Evolutionary conservation across 192 early-diverging fungal species (phyloP).

Genomic region (Coemansia brasiliensis): DNA sequence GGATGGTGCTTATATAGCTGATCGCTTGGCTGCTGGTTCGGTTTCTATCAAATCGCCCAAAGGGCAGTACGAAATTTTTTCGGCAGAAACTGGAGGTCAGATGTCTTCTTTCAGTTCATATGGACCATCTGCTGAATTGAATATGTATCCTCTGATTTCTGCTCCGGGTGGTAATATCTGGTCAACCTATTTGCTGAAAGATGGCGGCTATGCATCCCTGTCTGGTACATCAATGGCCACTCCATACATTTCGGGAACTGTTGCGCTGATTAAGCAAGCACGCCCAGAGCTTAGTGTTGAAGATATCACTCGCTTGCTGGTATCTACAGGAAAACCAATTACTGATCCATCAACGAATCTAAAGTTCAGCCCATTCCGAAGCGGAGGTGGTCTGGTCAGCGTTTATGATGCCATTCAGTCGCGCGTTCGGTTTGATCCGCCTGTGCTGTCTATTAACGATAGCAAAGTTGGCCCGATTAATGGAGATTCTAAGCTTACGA

Average conservation of each 20-base stretch:
- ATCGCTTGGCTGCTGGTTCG: constrained; percentile 5
- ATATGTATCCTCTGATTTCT: constrained; percentile 60
- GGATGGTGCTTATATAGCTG: constrained; percentile 38
- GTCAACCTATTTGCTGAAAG: constrained; percentile 58
- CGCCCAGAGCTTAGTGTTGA: constrained; percentile 27
- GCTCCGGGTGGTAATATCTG: constrained; percentile 72
- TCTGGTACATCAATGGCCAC: constrained; percentile 84
- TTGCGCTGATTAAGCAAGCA: constrained; percentile 65
- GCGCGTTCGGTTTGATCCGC: constrained; percentile 57
- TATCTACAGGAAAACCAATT: constrained; percentile 59
- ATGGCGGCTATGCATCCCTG: constrained; percentile 45
- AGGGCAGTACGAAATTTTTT: constrained; percentile 19
- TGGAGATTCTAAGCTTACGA: constrained; percentile 3
- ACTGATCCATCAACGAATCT: constrained; percentile 35
- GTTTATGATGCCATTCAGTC: constrained; percentile 61
- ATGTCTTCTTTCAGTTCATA: constrained; percentile 65
- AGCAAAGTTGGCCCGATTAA: constrained; percentile 18
- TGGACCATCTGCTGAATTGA: constrained; percentile 64
- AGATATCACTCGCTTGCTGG: constrained; percentile 29
- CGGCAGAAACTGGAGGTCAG: constrained; percentile 46
- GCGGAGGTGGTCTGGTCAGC: constrained; percentile 75
- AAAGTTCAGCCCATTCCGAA: constrained; percentile 46
- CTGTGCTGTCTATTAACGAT: constrained; percentile 57
- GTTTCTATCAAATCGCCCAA: constrained; percentile 26
- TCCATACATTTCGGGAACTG: constrained; percentile 69